Base-by-base conservation (phyloP, 1,284 basidiomycete species). In the Trichosporon asahii region DNA sequence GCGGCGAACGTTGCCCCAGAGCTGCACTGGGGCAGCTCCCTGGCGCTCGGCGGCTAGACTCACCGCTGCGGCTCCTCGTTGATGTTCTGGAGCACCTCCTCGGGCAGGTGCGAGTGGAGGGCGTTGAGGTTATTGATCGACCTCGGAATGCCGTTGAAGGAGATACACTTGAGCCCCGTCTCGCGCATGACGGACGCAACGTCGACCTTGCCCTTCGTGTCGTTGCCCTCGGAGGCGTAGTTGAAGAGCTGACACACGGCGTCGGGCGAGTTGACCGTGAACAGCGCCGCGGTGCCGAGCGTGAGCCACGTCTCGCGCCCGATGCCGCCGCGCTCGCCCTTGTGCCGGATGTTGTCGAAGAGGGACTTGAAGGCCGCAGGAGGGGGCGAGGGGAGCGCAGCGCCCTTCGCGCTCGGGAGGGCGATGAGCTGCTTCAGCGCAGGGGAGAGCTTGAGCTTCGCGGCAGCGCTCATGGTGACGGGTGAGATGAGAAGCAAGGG, bases 151-250 rank as follows among this genome's bases (percentile, higher is more conserved):
- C 18, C 40, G 46, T 70, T 33, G 82, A 97, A 95, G 75, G 95
- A 92, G 79, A 91, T 90, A 77, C 93, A 95, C 85, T 99, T 98
- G 80, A 99, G 82, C 4, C 94, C 94, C 9, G 91, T 89, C 85
- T 99, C 96, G 66, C 96, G 88, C 89, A 98, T 95, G 46, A 75
- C 78, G 33, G 75, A 75, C 11, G 79, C 80, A 18, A 70, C 74
- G 63, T 70, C 68, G 11, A 72, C 71, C 61, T 72, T 73, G 33
- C 64, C 70, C 66, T 65, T 49, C 23, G 68, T 69, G 64, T 60
- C 66, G 37, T 72, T 53, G 40, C 69, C 71, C 35, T 66, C 64
- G 25, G 66, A 66, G 0, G 80, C 79, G 68, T 77, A 82, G 63
- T 79, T 76, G 69, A 72, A 83, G 46, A 83, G 70, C 27, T 73